Conservation (phyloP, 129 eudicot genomes). For the Calendula officinalis region DNA sequence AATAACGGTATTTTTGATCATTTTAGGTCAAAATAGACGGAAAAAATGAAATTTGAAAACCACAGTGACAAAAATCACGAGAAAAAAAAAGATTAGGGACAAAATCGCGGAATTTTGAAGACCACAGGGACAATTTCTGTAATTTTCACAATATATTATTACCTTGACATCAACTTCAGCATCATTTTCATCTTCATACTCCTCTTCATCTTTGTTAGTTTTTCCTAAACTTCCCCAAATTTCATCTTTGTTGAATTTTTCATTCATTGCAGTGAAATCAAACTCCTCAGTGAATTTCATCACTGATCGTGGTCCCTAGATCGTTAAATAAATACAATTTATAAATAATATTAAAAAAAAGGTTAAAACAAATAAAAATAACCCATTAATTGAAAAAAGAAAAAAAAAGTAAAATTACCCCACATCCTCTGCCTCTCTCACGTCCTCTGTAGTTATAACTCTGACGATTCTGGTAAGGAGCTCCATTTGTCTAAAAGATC, state of each 20-base stretch:
- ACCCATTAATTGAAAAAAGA: not conserved
- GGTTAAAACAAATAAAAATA: not conserved
- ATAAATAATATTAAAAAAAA: not conserved
- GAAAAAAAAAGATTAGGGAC: not conserved
- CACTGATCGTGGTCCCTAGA: slow-evolving; percentile 61
- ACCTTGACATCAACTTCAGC: slow-evolving; percentile 59
- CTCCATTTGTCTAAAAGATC: slow-evolving; percentile 59
- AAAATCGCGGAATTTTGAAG: not conserved
- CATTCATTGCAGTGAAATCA: slow-evolving; percentile 94
- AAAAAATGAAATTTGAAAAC: no score
- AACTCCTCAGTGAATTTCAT: slow-evolving; percentile 83
- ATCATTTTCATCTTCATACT: slow-evolving; percentile 56
- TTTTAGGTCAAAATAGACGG: no score
- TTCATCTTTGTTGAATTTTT: slow-evolving; percentile 91
- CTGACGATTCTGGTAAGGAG: slow-evolving; percentile 49
- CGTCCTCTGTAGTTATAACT: slow-evolving; percentile 64
- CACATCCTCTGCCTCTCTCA: slow-evolving; percentile 89
- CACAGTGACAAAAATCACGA: no score
- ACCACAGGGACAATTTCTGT: no score
- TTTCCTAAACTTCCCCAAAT: slow-evolving; percentile 92
- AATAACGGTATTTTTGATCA: no score
- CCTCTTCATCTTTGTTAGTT: slow-evolving; percentile 62
- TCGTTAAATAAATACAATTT: not conserved
- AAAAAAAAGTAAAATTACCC: slow-evolving; percentile 41
- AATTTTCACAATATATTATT: not conserved